These are phyloP conservation scores for Boletus hoseneyae DNA, from an alignment of 1,284 basidiomycete species.

Conservation along the genomic window DNA sequence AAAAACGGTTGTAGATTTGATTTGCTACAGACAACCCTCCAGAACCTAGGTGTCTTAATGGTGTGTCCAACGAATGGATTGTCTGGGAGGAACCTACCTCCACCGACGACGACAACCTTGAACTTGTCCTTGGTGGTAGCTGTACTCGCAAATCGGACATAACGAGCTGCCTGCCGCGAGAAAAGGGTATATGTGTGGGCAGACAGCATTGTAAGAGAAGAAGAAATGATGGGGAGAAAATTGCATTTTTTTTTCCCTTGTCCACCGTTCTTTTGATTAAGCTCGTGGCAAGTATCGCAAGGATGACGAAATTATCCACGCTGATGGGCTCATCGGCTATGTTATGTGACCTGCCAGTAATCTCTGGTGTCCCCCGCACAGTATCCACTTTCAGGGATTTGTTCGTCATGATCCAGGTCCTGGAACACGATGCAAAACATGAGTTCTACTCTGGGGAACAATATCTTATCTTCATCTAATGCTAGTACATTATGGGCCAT, in stretches of 20 bases:
- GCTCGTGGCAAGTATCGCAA: constrained; percentile 14
- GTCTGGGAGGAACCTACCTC: constrained; percentile 42
- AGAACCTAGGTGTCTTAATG: constrained; percentile 35
- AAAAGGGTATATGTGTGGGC: constrained; percentile 2
- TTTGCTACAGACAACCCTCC: constrained; percentile 78
- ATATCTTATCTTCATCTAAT: background rate
- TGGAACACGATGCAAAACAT: background rate
- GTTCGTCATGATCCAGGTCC: background rate
- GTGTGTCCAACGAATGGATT: background rate
- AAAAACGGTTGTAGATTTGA: constrained; percentile 81
- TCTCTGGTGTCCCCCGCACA: too few relatives aligned
- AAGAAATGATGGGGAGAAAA: background rate
- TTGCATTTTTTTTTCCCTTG: constrained; percentile 40
- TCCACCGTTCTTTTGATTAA: constrained; percentile 3
- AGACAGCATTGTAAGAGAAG: constrained; percentile 15
- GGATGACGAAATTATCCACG: constrained; percentile 15
- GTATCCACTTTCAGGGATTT: background rate
- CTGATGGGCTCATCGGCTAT: background rate
- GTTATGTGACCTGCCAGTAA: background rate
- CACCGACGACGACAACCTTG: constrained; percentile 65
- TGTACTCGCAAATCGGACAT: constrained; percentile 39
- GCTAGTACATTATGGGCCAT: background rate
- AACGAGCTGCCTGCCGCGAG: constrained; percentile 3
- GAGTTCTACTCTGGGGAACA: background rate
- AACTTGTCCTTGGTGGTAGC: constrained; percentile 44